phyloP scores from a whole-genome alignment of 148 eudicot species.

The Dysphania ambrosioides region DNA sequence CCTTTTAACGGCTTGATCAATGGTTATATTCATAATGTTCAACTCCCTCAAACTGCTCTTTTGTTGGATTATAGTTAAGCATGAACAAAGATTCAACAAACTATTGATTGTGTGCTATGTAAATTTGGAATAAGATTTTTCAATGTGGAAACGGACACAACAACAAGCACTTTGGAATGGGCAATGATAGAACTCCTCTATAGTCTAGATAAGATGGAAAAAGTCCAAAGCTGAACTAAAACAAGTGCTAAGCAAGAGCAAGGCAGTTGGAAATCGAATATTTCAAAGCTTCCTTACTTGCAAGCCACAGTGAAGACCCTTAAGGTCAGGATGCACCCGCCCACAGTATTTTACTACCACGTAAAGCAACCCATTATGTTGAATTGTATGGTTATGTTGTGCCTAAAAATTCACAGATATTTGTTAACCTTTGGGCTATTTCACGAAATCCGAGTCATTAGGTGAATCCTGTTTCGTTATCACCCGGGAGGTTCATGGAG shows the following conservation, averaged over 20 bases:
- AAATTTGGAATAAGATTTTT: too few relatives aligned
- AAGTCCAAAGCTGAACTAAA: too few relatives aligned
- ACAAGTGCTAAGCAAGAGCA: too few relatives aligned
- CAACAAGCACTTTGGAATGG: constrained; percentile 21
- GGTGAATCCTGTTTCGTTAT: background rate
- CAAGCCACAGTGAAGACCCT: constrained; percentile 1
- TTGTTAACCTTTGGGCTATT: constrained; percentile 30
- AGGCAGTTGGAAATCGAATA: too few relatives aligned
- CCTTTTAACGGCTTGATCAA: too few relatives aligned
- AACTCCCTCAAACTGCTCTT: too few relatives aligned
- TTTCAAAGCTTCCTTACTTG: constrained; percentile 26
- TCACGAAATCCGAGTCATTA: constrained; percentile 18
- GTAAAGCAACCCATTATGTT: background rate
- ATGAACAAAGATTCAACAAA: too few relatives aligned
- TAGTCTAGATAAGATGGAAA: background rate
- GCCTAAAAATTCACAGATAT: constrained; percentile 15
- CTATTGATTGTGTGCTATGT: too few relatives aligned
- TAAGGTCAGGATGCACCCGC: background rate
- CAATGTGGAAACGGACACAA: constrained; percentile 6
- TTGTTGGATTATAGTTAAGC: too few relatives aligned
- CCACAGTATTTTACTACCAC: constrained; percentile 22
- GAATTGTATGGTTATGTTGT: constrained; percentile 18
- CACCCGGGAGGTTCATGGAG: background rate
- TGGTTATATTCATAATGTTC: too few relatives aligned
- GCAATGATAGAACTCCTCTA: constrained; percentile 18